phyloP scores from a whole-genome alignment of 345 rosid genomes.

The Populus nigra region DNA sequence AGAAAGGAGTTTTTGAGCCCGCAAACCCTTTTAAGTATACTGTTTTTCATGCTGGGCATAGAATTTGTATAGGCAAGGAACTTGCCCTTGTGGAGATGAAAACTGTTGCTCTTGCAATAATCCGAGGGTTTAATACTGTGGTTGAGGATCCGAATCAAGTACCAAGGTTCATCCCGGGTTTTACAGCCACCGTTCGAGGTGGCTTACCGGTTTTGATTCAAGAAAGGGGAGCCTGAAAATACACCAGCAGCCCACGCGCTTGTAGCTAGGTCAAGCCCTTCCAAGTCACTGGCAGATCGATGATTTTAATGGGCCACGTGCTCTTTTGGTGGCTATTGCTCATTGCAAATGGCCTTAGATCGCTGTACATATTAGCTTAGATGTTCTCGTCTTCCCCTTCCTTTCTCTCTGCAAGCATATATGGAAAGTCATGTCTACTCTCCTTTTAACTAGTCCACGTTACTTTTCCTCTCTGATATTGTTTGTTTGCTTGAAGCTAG shows the following conservation, averaged over 20 bases:
- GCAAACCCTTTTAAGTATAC: constrained; percentile 50
- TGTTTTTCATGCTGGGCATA: constrained; percentile 62
- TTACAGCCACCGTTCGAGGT: constrained; percentile 71
- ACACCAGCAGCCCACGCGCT: background rate
- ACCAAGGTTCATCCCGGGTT: constrained; percentile 61
- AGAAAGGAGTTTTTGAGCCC: constrained; percentile 39
- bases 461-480: background rate
- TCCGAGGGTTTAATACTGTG: constrained; percentile 39
- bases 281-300: background rate
- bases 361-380: background rate
- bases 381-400: background rate
- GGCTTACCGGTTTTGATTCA: constrained; percentile 60
- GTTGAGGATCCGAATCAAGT: constrained; percentile 26
- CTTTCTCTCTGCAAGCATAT: background rate
- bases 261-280: background rate
- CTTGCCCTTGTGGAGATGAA: constrained; percentile 60
- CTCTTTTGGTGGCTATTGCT: background rate
- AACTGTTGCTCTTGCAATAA: constrained; percentile 41
- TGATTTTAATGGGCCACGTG: background rate
- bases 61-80: constrained; percentile 71
- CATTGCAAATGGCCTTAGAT: background rate
- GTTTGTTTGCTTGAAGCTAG: background rate
- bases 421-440: background rate
- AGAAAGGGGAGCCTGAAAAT: constrained; percentile 20
- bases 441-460: background rate